Evolutionary conservation across 306 rosid species (phyloP), one percentile per base, ranked within the genome.

Genomic region (Urtica urens): DNA sequence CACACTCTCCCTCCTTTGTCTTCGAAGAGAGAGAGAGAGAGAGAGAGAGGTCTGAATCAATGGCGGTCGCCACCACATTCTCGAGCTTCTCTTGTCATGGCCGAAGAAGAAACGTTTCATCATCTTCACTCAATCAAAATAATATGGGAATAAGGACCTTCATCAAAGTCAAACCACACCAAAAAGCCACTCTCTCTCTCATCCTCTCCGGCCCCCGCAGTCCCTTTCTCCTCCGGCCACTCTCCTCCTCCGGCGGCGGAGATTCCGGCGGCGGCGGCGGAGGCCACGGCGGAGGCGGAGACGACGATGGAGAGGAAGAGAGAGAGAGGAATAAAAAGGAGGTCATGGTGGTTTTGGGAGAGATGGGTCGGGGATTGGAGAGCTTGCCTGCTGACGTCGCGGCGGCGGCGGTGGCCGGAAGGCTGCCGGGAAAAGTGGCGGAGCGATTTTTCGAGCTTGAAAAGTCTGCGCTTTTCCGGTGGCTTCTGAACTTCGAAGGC

Each of bases 401-500:
- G n/a, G 80, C 68, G 26, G 97, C 95, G 1, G 54, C 78, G 7
- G 54, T 25, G 60, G 86, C 64, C 1, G 95, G 97, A 4, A 30
- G 77, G 62, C 65, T 88, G n/a, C 97, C 90, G 25, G 90, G 84
- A 15, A 59, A 55, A 41, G 78, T 84, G 10, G 77, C 81, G 71
- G 57, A 46, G 64, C 78, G 95, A 73, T 81, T 64, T 50, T 66
- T 88, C 22, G 78, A 81, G 65, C 50, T 88, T 57, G 90, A 88
- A 57, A 74, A 80, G 62, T 78, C 95, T 2, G 70, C 5, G 44
- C 55, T 72, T 35, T 57, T 60, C 37, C 55, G 95, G 24, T 81
- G 93, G 95, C 30, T 88, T 73, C 65, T 88, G 31, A 54, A 64
- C 11, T 88, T 83, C 25, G 90, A 76, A 19, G 97, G 95, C 49